phyloP scores from a whole-genome alignment of 805 yeast genomes.

The Candida odintsovae region DNA sequence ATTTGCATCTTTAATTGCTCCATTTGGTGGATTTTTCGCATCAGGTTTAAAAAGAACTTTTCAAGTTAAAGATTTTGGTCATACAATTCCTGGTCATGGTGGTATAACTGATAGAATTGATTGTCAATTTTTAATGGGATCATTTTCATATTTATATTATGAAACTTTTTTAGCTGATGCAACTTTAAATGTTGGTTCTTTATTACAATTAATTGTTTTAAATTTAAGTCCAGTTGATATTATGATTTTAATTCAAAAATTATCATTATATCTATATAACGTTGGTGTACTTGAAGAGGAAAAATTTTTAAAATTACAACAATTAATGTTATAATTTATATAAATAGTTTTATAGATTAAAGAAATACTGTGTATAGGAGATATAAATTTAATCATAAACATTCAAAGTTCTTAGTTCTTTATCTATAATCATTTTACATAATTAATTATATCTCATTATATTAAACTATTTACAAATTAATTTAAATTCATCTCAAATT shows the following conservation, averaged over 20 bases:
- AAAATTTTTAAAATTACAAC: not conserved
- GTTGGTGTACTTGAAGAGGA: slow-evolving; percentile 30
- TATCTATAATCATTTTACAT: no score
- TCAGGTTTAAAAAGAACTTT: slow-evolving; percentile 96
- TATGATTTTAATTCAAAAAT: slow-evolving; percentile 50
- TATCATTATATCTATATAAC: slow-evolving; percentile 33
- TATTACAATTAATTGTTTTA: slow-evolving; percentile 70
- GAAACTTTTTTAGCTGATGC: slow-evolving; percentile 83
- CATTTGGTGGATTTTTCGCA: slow-evolving; percentile 98
- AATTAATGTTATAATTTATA: not conserved
- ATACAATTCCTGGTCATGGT: slow-evolving; percentile 98
- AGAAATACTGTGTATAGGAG: no score
- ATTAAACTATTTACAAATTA: not conserved
- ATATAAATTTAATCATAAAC: no score
- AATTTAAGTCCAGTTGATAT: slow-evolving; percentile 65
- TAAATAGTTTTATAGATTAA: no score
- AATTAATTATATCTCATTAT: no score
- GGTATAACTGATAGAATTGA: slow-evolving; percentile 97
- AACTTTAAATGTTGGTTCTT: slow-evolving; percentile 64
- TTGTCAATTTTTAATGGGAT: slow-evolving; percentile 97
- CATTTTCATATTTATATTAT: slow-evolving; percentile 85
- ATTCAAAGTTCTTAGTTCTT: no score
- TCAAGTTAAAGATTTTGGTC: slow-evolving; percentile 95
- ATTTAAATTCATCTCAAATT: slow-evolving; percentile 5
- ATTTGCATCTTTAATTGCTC: slow-evolving; percentile 95